Conservation (phyloP, 192 early-diverging fungal species). For the Geosiphon pyriformis region DNA sequence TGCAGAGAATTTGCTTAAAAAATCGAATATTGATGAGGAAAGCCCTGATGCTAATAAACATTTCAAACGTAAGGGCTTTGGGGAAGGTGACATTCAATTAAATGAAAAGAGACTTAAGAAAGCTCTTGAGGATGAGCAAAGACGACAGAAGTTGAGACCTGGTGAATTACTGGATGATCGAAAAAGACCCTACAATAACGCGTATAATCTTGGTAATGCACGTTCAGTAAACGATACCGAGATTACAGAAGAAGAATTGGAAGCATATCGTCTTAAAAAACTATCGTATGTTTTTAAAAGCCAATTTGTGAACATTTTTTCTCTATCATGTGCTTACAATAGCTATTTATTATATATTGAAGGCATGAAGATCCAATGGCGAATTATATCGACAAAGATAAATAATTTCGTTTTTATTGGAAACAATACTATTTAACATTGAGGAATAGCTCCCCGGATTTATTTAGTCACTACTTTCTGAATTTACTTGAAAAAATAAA, state of each 20-base stretch:
- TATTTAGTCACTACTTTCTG: too few species aligned
- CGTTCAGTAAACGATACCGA: conserved; percentile 14
- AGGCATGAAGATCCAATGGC: conserved; percentile 61
- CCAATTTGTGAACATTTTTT: background rate
- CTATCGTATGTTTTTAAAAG: conserved; percentile 15
- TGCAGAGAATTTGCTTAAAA: conserved; percentile 26
- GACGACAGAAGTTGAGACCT: conserved; percentile 18
- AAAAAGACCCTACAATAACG: conserved; percentile 25
- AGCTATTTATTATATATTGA: background rate
- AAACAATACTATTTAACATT: too few species aligned
- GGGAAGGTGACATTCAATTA: conserved; percentile 53
- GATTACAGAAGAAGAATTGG: conserved; percentile 62
- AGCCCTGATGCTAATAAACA: conserved; percentile 24
- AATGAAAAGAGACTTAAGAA: conserved; percentile 48
- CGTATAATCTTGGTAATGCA: background rate
- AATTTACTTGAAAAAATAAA: too few species aligned
- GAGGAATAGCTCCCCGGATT: too few species aligned
- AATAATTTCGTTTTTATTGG: conserved; percentile 8
- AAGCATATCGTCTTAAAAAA: conserved; percentile 54
- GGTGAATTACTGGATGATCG: conserved; percentile 16
- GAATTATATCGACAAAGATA: conserved; percentile 37
- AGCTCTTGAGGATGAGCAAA: conserved; percentile 46
- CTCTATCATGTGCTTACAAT: background rate
- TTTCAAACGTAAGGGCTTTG: conserved; percentile 36
- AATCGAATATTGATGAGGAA: conserved; percentile 28